Conservation (phyloP, 495 filamentous ascomycete species). For the Penicillium nucicola region DNA sequence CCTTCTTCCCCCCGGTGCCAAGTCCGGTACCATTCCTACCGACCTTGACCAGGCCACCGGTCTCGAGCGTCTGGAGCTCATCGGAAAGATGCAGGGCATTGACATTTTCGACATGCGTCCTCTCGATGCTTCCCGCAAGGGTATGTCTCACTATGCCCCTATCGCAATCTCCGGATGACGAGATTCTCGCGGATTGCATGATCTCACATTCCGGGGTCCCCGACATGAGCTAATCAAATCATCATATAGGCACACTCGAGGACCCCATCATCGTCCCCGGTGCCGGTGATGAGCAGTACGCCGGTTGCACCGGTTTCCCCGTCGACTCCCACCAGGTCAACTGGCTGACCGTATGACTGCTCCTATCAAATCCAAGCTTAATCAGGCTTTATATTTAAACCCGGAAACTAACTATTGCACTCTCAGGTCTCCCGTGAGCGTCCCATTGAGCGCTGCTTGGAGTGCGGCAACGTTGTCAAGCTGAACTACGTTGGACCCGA, state of each 20-base stretch:
- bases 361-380: not conserved
- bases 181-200: not conserved
- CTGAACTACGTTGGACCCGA: constrained; percentile 90
- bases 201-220: not conserved
- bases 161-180: not conserved
- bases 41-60: constrained; percentile 94
- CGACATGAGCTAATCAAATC: constrained; percentile 5
- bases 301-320: constrained; percentile 91
- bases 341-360: constrained; percentile 79
- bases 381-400: not conserved
- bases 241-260: constrained; percentile 70
- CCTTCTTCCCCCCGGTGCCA: constrained; percentile 78
- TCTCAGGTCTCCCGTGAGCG: constrained; percentile 79
- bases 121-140: constrained; percentile 83
- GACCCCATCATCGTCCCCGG: constrained; percentile 87
- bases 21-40: constrained; percentile 79
- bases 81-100: constrained; percentile 98
- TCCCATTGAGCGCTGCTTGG: constrained; percentile 87
- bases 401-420: not conserved
- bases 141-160: constrained; percentile 41
- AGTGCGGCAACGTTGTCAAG: constrained; percentile 94
- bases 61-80: constrained; percentile 95
- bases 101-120: constrained; percentile 99
- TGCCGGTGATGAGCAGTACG: constrained; percentile 92
- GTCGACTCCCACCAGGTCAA: constrained; percentile 85